phyloP scores from a whole-genome alignment of 2,329 filamentous ascomycete species.

The Elsinoe ampelina region DNA sequence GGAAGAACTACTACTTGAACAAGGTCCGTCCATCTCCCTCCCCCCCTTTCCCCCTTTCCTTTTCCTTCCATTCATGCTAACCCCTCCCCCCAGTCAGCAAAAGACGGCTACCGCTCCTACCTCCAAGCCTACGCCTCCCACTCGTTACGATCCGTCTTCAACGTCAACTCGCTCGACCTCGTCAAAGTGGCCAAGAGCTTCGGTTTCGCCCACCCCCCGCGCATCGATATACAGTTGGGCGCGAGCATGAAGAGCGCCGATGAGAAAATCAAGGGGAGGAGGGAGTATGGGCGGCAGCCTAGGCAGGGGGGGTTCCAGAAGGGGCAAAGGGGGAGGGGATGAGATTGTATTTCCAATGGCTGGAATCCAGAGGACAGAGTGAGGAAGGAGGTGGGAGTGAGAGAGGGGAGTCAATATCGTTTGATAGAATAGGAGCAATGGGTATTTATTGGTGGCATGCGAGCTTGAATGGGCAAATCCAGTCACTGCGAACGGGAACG shows the following conservation, averaged over 20 bases:
- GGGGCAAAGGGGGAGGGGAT: conserved; percentile 11
- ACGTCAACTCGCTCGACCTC: conserved; percentile 72
- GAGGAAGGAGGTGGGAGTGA: too few species aligned
- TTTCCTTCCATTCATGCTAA: neutral
- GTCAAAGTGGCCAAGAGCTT: conserved; percentile 79
- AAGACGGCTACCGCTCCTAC: conserved; percentile 76
- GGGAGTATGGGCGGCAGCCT: conserved; percentile 71
- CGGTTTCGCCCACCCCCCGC: conserved; percentile 66
- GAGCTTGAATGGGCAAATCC: too few species aligned
- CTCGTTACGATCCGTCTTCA: conserved; percentile 71
- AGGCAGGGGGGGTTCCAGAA: conserved; percentile 49
- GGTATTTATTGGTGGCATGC: too few species aligned
- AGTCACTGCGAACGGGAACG: too few species aligned
- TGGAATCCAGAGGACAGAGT: too few species aligned
- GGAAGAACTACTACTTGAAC: conserved; percentile 94
- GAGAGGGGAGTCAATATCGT: too few species aligned
- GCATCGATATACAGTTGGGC: conserved; percentile 69
- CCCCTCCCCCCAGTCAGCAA: conserved; percentile 43
- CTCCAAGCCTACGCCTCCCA: conserved; percentile 91
- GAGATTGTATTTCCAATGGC: neutral
- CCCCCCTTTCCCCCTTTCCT: neutral
- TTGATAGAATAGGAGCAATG: too few species aligned
- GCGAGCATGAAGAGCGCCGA: conserved; percentile 67
- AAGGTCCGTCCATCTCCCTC: conserved; percentile 46
- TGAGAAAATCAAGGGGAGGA: conserved; percentile 54